A percentile compares a stretch with the other conserved stretches of the same genome.
These are phyloP conservation scores for Oenanthe sinensis DNA, from an alignment of 129 eudicot species.

Conservation along the genomic window DNA sequence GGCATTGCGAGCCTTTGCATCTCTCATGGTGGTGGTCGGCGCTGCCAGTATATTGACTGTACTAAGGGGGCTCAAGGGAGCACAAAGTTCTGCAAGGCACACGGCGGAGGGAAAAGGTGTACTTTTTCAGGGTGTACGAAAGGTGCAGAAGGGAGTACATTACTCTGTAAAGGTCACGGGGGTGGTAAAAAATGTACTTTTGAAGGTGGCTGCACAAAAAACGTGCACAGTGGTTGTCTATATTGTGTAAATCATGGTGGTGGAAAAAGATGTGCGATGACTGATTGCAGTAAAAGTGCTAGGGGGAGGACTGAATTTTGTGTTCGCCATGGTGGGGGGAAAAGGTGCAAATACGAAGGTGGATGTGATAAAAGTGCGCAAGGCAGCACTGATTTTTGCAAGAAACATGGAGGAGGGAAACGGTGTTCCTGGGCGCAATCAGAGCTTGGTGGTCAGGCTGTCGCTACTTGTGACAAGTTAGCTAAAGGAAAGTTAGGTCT, in stretches of 20 bases:
- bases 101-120: conserved; percentile 90
- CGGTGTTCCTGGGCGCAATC: conserved; percentile 68
- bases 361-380: conserved; percentile 89
- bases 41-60: conserved; percentile 58
- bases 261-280: conserved; percentile 69
- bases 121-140: conserved; percentile 60
- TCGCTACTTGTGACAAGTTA: conserved; percentile 44
- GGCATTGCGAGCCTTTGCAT: conserved; percentile 66
- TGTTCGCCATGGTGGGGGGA: conserved; percentile 95
- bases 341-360: conserved; percentile 51
- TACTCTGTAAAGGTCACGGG: conserved; percentile 88
- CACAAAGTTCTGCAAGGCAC: conserved; percentile 81
- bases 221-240: conserved; percentile 80
- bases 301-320: conserved; percentile 72
- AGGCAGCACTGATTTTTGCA: conserved; percentile 87
- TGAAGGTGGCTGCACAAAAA: conserved; percentile 73
- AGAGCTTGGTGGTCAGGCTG: conserved; percentile 23
- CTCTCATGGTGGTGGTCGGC: conserved; percentile 81
- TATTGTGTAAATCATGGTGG: conserved; percentile 88
- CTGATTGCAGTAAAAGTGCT: conserved; percentile 78
- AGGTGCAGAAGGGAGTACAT: conserved; percentile 94
- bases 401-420: conserved; percentile 89
- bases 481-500: conserved; percentile 69
- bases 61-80: conserved; percentile 94
- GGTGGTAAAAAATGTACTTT: conserved; percentile 84